Percentiles rank a stretch among this genome's conserved stretches.
Conservation (phyloP, 805 yeast genomes). For the Clavispora vitiphila region DNA sequence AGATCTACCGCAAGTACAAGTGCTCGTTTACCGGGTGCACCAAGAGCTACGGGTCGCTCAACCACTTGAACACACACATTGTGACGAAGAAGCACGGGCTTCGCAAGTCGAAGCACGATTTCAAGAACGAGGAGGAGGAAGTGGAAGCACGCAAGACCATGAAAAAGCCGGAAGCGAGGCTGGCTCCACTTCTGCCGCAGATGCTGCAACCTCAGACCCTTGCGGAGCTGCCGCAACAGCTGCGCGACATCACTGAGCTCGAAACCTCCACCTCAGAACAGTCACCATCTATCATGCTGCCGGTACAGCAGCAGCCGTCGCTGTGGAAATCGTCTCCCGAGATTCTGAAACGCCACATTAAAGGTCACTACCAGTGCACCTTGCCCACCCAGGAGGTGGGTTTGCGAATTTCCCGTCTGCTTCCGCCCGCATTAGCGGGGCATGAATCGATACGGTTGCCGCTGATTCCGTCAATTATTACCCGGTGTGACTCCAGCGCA, state of each 20-base stretch:
- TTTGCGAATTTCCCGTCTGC: neutral
- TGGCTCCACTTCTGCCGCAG: neutral
- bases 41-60: constrained; percentile 39
- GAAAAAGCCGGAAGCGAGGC: neutral
- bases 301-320: neutral
- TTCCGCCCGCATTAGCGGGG: constrained; percentile 1
- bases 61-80: constrained; percentile 41
- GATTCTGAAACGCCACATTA: neutral
- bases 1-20: constrained; percentile 22
- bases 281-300: neutral
- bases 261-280: neutral
- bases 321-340: neutral
- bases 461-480: constrained; percentile 7
- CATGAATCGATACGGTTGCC: constrained; percentile 6
- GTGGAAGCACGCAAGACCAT: neutral
- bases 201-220: neutral
- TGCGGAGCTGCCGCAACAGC: neutral
- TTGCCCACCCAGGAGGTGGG: neutral
- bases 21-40: constrained; percentile 36
- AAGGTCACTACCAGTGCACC: neutral
- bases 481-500: neutral
- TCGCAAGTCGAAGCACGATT: constrained; percentile 37
- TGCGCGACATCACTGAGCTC: neutral
- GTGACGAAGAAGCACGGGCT: constrained; percentile 43
- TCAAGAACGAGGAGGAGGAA: constrained; percentile 17